These are phyloP conservation scores for Apiosordaria backusii DNA, from an alignment of 495 filamentous ascomycete genomes.

Conservation along the genomic window DNA sequence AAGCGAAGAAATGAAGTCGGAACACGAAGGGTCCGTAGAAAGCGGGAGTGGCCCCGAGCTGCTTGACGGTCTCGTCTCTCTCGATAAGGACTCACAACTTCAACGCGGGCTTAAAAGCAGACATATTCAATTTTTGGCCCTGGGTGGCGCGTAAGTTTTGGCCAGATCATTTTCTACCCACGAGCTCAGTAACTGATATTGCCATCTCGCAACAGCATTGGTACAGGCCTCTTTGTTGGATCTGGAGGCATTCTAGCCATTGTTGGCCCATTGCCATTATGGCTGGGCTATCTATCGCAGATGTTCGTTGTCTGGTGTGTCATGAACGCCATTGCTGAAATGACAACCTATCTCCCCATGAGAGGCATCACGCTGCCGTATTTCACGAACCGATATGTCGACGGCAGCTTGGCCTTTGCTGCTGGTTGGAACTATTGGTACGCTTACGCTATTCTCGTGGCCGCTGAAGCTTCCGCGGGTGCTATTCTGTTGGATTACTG, in stretches of 20 bases:
- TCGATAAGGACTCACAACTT: conserved; percentile 34
- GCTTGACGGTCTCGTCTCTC: conserved; percentile 25
- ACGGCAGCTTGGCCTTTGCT: conserved; percentile 72
- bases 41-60: conserved; percentile 9
- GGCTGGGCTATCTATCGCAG: conserved; percentile 52
- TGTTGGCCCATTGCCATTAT: conserved; percentile 48
- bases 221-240: conserved; percentile 58
- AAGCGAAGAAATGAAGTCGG: neutral
- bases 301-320: conserved; percentile 43
- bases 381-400: conserved; percentile 71
- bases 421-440: conserved; percentile 74
- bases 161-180: neutral
- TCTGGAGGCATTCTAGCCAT: conserved; percentile 47
- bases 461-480: conserved; percentile 49
- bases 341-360: conserved; percentile 62
- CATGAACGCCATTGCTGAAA: conserved; percentile 48
- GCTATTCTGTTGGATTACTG: conserved; percentile 56
- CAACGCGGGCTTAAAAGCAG: conserved; percentile 63
- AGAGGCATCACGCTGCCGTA: conserved; percentile 54
- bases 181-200: neutral
- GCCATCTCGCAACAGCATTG: conserved; percentile 43
- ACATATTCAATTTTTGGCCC: conserved; percentile 70
- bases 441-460: conserved; percentile 47
- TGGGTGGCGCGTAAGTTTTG: conserved; percentile 52
- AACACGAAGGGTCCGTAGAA: conserved; percentile 14